Conservation (phyloP, 2,329 filamentous ascomycete species). For the Penicillium sp. region DNA sequence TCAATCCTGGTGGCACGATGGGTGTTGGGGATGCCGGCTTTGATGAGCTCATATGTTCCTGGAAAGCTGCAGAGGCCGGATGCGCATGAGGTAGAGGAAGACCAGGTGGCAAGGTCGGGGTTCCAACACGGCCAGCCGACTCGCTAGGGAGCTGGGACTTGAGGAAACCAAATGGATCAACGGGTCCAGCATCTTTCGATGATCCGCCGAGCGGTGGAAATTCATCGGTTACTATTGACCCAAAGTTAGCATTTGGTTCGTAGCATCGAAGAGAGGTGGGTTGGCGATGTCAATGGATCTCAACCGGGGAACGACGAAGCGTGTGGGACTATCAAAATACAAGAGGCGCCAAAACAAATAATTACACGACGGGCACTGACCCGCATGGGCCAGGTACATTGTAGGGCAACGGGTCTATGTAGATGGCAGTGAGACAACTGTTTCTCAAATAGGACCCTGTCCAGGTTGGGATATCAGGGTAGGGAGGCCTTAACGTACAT, state of each 20-base stretch:
- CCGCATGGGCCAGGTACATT: conserved; percentile 27
- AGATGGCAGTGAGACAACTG: conserved; percentile 46
- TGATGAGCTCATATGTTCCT: conserved; percentile 30
- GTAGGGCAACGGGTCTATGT: conserved; percentile 38
- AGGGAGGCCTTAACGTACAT: conserved; percentile 53
- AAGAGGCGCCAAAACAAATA: conserved; percentile 26
- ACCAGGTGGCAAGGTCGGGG: conserved; percentile 42
- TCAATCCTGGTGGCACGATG: conserved; percentile 29
- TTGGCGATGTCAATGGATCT: conserved; percentile 11
- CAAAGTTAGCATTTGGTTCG: conserved; percentile 27
- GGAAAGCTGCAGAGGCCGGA: conserved; percentile 34
- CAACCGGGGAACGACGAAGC: conserved; percentile 15
- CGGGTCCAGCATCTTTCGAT: conserved; percentile 34
- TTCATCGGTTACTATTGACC: conserved; percentile 44
- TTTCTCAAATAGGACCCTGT: conserved; percentile 45
- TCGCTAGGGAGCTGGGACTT: conserved; percentile 35
- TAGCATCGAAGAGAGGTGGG: conserved; percentile 9
- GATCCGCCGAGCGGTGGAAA: conserved; percentile 46
- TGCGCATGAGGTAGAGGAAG: conserved; percentile 44
- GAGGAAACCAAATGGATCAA: conserved; percentile 38
- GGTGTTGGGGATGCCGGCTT: conserved; percentile 31
- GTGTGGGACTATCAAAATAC: conserved; percentile 21
- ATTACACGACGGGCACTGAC: conserved; percentile 36
- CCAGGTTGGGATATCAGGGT: conserved; percentile 40
- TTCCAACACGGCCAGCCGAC: conserved; percentile 35